Conservation (phyloP, 352 stramenopile genomes). For the Phytophthora pseudosyringae region DNA sequence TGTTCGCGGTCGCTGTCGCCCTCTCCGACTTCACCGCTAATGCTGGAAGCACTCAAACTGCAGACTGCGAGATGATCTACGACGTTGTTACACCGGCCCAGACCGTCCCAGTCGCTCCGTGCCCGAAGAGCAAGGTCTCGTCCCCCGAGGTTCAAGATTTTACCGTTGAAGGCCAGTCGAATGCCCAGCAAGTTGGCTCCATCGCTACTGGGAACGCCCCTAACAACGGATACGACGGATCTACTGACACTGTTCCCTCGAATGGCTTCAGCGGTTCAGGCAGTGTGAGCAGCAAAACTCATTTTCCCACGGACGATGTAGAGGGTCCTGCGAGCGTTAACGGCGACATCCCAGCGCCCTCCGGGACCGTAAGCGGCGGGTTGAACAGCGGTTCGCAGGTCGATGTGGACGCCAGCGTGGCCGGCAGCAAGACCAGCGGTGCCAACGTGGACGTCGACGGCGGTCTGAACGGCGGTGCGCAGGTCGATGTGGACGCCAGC, state of each 20-base stretch:
- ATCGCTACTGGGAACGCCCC: background rate
- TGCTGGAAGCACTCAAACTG: background rate
- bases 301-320: no score
- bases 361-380: no score
- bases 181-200: background rate
- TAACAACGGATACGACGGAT: background rate
- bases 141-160: background rate
- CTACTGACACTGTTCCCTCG: no score
- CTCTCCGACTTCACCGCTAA: conserved; percentile 24
- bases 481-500: background rate
- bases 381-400: background rate
- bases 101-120: conserved; percentile 10
- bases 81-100: conserved; percentile 5
- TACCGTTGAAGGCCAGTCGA: conserved; percentile 5
- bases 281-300: no score
- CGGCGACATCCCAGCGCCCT: no score
- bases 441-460: background rate
- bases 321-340: no score
- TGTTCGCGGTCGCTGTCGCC: conserved; percentile 28
- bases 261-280: no score
- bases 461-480: background rate
- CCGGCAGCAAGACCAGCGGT: conserved; percentile 1
- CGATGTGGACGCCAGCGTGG: background rate
- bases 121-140: background rate
- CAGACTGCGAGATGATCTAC: conserved; percentile 31